Evolutionary conservation across 805 yeast genomes (phyloP).

Genomic region (Metschnikowia gelsemii): DNA sequence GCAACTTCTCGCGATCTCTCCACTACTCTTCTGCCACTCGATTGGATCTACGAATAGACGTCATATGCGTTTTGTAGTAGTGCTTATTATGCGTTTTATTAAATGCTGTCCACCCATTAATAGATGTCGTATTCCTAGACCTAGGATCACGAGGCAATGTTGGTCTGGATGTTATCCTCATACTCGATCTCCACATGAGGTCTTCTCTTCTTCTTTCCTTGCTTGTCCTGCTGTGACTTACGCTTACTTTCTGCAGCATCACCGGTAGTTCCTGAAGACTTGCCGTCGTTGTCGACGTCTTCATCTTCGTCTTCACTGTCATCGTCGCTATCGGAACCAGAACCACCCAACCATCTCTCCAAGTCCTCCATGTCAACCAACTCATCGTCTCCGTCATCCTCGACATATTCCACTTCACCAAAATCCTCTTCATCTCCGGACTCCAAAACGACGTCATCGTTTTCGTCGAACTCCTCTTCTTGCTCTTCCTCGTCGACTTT

Average conservation of each 20-base stretch:
- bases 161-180: slow-evolving; percentile 60
- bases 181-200: slow-evolving; percentile 80
- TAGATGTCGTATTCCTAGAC: background rate
- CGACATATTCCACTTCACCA: slow-evolving; percentile 85
- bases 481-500: slow-evolving; percentile 55
- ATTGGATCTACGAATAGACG: too few relatives aligned
- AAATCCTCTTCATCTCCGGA: slow-evolving; percentile 48
- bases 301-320: slow-evolving; percentile 38
- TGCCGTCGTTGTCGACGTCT: slow-evolving; percentile 26
- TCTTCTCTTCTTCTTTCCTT: slow-evolving; percentile 55
- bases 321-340: slow-evolving; percentile 32
- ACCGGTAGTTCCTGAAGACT: slow-evolving; percentile 21
- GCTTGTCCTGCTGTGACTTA: slow-evolving; percentile 34
- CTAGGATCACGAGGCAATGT: slow-evolving; percentile 27
- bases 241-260: slow-evolving; percentile 20
- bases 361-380: slow-evolving; percentile 90
- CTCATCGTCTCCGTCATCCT: slow-evolving; percentile 85
- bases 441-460: slow-evolving; percentile 50
- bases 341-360: slow-evolving; percentile 73
- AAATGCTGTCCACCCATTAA: too few relatives aligned
- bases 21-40: too few relatives aligned
- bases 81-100: too few relatives aligned
- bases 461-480: slow-evolving; percentile 57
- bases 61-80: too few relatives aligned
- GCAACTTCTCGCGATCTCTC: too few relatives aligned